Evolutionary conservation across 768 basidiomycete species (phyloP), one percentile per base, ranked within the genome.

Genomic region (Russula virescens): DNA sequence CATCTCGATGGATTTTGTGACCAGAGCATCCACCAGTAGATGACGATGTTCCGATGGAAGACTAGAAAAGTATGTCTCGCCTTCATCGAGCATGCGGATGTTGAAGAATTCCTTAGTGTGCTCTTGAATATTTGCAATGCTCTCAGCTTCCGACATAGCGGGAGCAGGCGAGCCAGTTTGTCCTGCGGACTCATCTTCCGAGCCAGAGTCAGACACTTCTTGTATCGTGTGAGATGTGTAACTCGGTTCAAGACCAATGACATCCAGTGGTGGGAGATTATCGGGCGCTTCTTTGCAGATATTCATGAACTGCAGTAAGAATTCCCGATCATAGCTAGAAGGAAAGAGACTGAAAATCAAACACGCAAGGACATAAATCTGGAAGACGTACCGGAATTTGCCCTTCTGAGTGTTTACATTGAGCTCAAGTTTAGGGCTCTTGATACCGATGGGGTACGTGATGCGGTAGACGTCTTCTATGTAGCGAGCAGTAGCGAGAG

Each of bases 221-320:
- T n/a, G n/a, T 79, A 87, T 81, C 5, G 69, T 65, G 70, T 80
- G 77, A 52, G 77, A 62, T 52, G 76, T 64, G 69, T 85, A 80
- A 28, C 81, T 78, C 11, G 91, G 88, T 70, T 94, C 93, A 57
- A 98, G 83, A 58, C 96, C 96, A 69, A 98, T 88, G 11, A 88
- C 87, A 67, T 94, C 93, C 59, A 98, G 82, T 63, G 92, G 84
- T 45, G 94, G 93, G 31, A 98, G 86, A 59, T 83, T 80, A 58
- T 91, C 93, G 4, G 97, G 96, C 75, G 94, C 94, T 77, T 98
- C 96, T 74, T 85, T 91, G 81, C 97, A 99, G 63, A 96, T 76
- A 26, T 77, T 75, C 91, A 97, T 94, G 78, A 99, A 99, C 72
- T 99, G 96, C 62, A 99, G 76, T 26, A 99, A 82, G 85, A 99